Percentiles rank a stretch among this genome's conserved stretches.
phyloP scores from a whole-genome alignment of 495 filamentous ascomycete genomes.

The Aspergillus asperescens region DNA sequence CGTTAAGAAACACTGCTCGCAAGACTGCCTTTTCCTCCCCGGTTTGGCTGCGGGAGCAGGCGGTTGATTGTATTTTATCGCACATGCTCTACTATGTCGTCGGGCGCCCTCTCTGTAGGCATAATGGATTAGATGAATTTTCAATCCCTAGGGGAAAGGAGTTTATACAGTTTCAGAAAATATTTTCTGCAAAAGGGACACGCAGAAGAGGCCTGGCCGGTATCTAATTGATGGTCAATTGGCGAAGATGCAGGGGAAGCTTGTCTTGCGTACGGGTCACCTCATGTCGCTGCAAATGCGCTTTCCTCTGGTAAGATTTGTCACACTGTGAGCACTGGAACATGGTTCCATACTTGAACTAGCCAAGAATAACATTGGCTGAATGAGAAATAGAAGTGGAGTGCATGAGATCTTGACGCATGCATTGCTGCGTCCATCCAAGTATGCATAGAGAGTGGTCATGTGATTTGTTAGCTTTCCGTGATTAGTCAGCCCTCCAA shows the following conservation, averaged over 20 bases:
- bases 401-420: not conserved
- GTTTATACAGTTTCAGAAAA: slow-evolving; percentile 29
- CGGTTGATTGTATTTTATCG: slow-evolving; percentile 33
- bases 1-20: slow-evolving; percentile 28
- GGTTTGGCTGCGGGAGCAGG: slow-evolving; percentile 26
- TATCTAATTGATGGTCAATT: slow-evolving; percentile 27
- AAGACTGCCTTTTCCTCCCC: slow-evolving; percentile 34
- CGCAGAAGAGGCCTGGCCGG: slow-evolving; percentile 20
- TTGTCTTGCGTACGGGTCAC: slow-evolving; percentile 23
- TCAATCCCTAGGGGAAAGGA: not conserved
- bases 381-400: not conserved
- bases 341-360: slow-evolving; percentile 18
- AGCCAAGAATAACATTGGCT: not conserved
- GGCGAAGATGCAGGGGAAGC: not conserved
- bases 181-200: slow-evolving; percentile 38
- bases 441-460: not conserved
- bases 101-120: slow-evolving; percentile 32
- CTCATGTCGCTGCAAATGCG: slow-evolving; percentile 31
- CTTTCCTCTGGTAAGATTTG: slow-evolving; percentile 30
- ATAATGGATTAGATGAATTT: not conserved
- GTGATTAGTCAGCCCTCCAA: not conserved
- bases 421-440: not conserved
- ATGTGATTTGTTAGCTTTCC: too few species aligned
- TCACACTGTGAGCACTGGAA: slow-evolving; percentile 31
- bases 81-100: slow-evolving; percentile 33